Conservation (phyloP, 768 basidiomycete genomes). For the Sutorius australiensis region DNA sequence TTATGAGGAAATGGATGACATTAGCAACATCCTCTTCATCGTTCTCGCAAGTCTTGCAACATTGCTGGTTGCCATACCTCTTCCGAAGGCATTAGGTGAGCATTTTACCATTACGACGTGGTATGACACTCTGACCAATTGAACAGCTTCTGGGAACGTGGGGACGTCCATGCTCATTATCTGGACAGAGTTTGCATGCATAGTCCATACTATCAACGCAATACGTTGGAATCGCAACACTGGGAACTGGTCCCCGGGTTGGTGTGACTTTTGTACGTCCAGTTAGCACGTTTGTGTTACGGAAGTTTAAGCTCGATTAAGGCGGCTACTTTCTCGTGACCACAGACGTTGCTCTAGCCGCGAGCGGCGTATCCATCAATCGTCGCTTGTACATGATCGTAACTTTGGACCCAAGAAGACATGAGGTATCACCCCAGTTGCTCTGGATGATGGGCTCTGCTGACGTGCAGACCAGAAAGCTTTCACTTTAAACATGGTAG, state of each 20-base stretch:
- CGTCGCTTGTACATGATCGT: conserved; percentile 48
- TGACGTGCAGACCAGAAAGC: conserved; percentile 19
- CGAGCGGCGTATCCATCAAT: conserved; percentile 43
- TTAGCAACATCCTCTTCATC: conserved; percentile 20
- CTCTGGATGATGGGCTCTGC: background rate
- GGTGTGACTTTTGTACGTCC: conserved; percentile 55
- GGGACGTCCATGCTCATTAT: conserved; percentile 33
- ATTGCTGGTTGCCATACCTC: conserved; percentile 41
- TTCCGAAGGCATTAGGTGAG: conserved; percentile 55
- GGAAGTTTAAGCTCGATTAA: conserved; percentile 3
- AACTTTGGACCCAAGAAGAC: conserved; percentile 11
- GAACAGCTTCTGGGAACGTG: conserved; percentile 24
- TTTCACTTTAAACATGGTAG: conserved; percentile 15
- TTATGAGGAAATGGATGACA: conserved; percentile 5
- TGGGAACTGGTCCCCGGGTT: conserved; percentile 36
- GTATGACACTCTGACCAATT: background rate
- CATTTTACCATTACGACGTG: background rate
- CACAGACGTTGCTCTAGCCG: conserved; percentile 35
- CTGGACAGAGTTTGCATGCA: conserved; percentile 29
- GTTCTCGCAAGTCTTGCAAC: conserved; percentile 37
- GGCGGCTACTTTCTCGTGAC: conserved; percentile 33
- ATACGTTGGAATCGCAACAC: conserved; percentile 36
- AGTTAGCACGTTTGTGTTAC: background rate
- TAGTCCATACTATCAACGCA: conserved; percentile 33
- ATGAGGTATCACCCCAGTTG: conserved; percentile 4